A percentile compares a stretch with the other conserved stretches of the same genome.
These are phyloP conservation scores for Aspergillus conjunctus DNA, from an alignment of 495 filamentous ascomycete genomes.

Conservation along the genomic window DNA sequence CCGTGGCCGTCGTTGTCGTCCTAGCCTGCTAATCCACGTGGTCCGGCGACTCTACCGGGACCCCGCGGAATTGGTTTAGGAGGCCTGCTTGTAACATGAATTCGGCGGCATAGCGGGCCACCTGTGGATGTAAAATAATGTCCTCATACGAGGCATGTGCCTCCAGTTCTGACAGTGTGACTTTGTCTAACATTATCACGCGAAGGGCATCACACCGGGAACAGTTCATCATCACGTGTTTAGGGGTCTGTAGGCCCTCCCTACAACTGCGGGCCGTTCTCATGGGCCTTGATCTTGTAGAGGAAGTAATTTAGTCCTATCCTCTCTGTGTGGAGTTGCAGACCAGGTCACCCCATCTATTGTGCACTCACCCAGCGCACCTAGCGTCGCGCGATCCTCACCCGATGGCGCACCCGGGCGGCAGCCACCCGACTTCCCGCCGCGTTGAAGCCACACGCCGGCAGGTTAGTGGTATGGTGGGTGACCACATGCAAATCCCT, in stretches of 20 bases:
- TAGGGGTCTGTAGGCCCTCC: constrained; percentile 22
- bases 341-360: neutral
- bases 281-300: constrained; percentile 26
- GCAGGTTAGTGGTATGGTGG: no score
- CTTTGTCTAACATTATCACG: neutral
- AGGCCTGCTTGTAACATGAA: constrained; percentile 15
- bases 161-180: neutral
- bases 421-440: constrained; percentile 10
- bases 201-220: neutral
- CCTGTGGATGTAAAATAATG: neutral
- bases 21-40: neutral
- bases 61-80: constrained; percentile 3
- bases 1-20: no score
- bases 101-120: constrained; percentile 14
- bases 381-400: constrained; percentile 15
- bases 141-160: neutral
- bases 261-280: constrained; percentile 27
- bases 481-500: neutral
- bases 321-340: constrained; percentile 32
- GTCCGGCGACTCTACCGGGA: neutral
- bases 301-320: constrained; percentile 33
- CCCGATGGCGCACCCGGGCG: constrained; percentile 11
- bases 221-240: constrained; percentile 32
- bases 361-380: constrained; percentile 12
- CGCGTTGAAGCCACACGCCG: neutral